Base-by-base conservation (phyloP, 257 asterid genomes). In the Anisodus tanguticus region DNA sequence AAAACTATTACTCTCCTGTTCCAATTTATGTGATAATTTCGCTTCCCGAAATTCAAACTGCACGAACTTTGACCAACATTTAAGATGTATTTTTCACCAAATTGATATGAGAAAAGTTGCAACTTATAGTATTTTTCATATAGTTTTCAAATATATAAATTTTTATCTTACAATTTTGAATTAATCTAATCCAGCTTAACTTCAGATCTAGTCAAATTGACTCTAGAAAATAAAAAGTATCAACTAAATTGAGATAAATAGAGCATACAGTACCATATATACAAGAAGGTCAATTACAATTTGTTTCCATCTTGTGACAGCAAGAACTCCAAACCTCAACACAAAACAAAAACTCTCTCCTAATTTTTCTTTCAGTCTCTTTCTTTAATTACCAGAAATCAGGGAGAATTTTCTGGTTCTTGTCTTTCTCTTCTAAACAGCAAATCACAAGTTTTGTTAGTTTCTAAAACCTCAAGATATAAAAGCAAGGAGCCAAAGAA, bases 371-470 rank as follows among this genome's bases (percentile, higher is more conserved):
- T 22, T 22, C 26, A 22, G 26, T 15, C n/a, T 79, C 6, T 80
- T 26, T 80, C 83, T 57, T 49, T 76, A 76, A 76, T 49, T 64
- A 80, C 74, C 83, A 41, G 60, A 80, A 80, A 80, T 60, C 71
- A n/a, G 41, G 83, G 83, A 80, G 83, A 80, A 80, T 80, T 80
- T 60, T 60, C 74, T 80, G 76, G 31, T 60, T 80, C 74, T 80
- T 80, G 83, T 80, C 60, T 26, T 60, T 80, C 74, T 64, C 71
- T 39, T 37, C 22, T 47, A 37, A n/a, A 80, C 41, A 41, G 11
- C 45, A 80, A 60, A 80, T 60, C 31, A 74, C 9, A 60, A 41
- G 22, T 80, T 80, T 80, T 80, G 83, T 74, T 74, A 74, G 45
- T 80, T 80, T 43, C 60, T 47, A 80, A 58, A 60, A 19, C 19